phyloP scores from a whole-genome alignment of 257 asterid genomes.

The Fraxinus anomala region DNA sequence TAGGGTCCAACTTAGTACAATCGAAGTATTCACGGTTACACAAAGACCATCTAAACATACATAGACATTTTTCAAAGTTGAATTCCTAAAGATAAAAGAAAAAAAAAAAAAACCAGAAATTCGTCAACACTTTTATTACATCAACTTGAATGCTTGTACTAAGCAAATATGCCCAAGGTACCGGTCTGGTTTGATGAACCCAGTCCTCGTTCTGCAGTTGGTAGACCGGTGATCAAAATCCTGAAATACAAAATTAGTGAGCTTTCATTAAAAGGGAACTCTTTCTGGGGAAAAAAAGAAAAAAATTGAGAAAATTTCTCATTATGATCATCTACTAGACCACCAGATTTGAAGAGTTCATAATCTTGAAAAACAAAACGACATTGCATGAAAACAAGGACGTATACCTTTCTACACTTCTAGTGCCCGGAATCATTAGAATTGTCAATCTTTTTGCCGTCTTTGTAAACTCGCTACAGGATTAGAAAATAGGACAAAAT shows the following conservation, averaged over 20 bases:
- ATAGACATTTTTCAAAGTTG: conserved; percentile 6
- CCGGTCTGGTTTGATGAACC: conserved; percentile 81
- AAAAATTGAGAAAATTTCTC: neutral
- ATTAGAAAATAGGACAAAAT: neutral
- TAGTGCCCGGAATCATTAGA: conserved; percentile 50
- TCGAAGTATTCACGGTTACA: conserved; percentile 27
- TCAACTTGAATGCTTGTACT: conserved; percentile 22
- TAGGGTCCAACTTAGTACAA: conserved; percentile 25
- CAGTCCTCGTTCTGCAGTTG: conserved; percentile 76
- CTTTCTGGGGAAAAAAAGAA: neutral
- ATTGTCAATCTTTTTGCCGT: conserved; percentile 81
- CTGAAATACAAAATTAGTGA: conserved; percentile 39
- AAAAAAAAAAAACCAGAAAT: neutral
- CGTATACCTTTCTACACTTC: conserved; percentile 54
- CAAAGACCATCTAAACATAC: conserved; percentile 20
- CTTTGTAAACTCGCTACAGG: conserved; percentile 64
- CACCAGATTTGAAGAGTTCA: neutral
- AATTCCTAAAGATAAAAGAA: conserved; percentile 5
- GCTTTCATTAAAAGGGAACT: neutral
- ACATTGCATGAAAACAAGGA: neutral
- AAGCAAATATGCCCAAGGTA: conserved; percentile 68
- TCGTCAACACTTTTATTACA: conserved; percentile 18
- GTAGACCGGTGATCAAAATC: conserved; percentile 75
- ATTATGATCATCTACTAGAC: neutral
- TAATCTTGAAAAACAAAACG: neutral